Conservation (phyloP, 352 stramenopile genomes). For the Phytophthora pistaciae region DNA sequence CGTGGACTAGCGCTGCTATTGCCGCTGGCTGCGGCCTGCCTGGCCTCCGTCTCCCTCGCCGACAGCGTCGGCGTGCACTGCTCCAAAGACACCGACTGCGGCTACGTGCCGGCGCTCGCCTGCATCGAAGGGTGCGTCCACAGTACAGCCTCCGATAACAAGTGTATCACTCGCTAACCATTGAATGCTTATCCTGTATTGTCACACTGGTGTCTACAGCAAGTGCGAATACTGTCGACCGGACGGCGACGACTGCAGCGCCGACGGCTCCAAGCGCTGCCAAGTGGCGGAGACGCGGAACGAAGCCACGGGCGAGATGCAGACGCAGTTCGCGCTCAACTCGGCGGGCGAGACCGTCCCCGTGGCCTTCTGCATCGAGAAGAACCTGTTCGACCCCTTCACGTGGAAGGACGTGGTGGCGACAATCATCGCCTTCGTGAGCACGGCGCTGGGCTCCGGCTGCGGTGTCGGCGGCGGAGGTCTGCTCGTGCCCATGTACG, state of each 20-base stretch:
- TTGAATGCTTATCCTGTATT: neutral
- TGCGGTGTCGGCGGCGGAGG: conserved; percentile 95
- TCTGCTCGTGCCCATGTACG: conserved; percentile 98
- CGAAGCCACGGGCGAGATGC: conserved; percentile 44
- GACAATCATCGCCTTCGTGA: conserved; percentile 79
- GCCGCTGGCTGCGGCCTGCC: conserved; percentile 4
- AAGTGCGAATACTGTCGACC: conserved; percentile 74
- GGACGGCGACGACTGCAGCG: conserved; percentile 68
- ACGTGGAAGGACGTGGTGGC: conserved; percentile 72
- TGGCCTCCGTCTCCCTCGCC: conserved; percentile 10
- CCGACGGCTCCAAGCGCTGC: conserved; percentile 71
- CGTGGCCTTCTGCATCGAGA: conserved; percentile 81
- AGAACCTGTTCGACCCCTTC: conserved; percentile 84
- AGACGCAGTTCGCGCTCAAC: conserved; percentile 42
- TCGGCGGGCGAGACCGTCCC: conserved; percentile 41
- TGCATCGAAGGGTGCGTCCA: conserved; percentile 62
- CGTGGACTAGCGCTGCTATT: neutral
- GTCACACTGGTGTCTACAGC: conserved; percentile 31
- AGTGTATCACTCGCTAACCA: conserved; percentile 1
- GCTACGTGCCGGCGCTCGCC: conserved; percentile 76
- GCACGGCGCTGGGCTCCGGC: conserved; percentile 90
- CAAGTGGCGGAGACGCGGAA: conserved; percentile 48
- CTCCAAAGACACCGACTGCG: conserved; percentile 63
- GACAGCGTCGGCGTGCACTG: conserved; percentile 59
- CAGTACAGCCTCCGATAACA: neutral